Percentiles rank a stretch among this genome's conserved stretches.
These are phyloP conservation scores for Magnaporthales sp. DNA, from an alignment of 2,329 filamentous ascomycete genomes.

Conservation along the genomic window DNA sequence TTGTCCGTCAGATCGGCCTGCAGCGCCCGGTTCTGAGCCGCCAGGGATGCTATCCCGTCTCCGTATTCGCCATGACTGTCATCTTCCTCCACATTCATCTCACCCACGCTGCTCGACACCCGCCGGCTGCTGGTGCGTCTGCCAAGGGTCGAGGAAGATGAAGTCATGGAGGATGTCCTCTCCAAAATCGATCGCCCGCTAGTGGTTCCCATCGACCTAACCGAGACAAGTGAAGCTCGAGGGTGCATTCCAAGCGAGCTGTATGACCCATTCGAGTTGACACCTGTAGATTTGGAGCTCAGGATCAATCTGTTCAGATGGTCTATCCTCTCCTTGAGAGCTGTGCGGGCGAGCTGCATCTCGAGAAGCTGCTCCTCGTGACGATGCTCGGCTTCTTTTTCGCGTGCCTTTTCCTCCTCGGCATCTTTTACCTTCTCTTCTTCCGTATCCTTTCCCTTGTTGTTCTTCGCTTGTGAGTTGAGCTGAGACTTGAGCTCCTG, in stretches of 20 bases:
- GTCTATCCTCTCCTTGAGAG: constrained; percentile 93
- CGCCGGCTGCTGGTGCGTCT: constrained; percentile 39
- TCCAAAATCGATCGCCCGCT: constrained; percentile 44
- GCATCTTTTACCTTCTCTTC: constrained; percentile 55
- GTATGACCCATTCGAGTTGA: constrained; percentile 69
- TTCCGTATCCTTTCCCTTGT: constrained; percentile 52
- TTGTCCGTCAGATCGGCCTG: constrained; percentile 95
- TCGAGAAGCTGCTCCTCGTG: constrained; percentile 98
- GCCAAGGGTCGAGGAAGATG: constrained; percentile 50
- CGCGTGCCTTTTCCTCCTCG: constrained; percentile 62
- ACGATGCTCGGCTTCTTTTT: constrained; percentile 73
- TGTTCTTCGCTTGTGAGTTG: constrained; percentile 68
- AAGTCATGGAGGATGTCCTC: constrained; percentile 59
- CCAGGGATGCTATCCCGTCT: constrained; percentile 73
- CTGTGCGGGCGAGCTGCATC: constrained; percentile 94
- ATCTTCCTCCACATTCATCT: constrained; percentile 46
- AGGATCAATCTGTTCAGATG: constrained; percentile 92
- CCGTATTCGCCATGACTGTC: constrained; percentile 74
- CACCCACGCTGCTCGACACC: constrained; percentile 25
- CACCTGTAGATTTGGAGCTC: constrained; percentile 90
- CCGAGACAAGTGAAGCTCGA: constrained; percentile 50
- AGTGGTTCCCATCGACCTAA: constrained; percentile 43
- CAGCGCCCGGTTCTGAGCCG: constrained; percentile 82
- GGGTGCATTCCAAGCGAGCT: constrained; percentile 58
- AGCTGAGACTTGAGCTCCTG: constrained; percentile 71